Conservation (phyloP, 179 eudicot genomes). For the Beta macrorhiza region DNA sequence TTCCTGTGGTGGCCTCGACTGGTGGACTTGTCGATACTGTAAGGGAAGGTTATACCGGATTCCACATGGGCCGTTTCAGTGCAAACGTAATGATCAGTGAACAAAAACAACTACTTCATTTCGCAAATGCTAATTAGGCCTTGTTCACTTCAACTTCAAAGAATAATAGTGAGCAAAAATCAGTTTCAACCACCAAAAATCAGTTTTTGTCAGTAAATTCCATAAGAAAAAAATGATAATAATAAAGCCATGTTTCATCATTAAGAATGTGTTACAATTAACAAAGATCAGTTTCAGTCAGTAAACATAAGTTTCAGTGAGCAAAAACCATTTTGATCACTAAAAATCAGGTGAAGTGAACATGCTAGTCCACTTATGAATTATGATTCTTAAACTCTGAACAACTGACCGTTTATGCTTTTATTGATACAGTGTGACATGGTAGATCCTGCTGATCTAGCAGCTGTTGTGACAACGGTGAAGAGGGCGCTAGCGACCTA, state of each 20-base stretch:
- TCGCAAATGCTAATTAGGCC: neutral
- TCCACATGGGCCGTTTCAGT: conserved; percentile 87
- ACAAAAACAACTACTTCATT: neutral
- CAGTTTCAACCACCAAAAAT: no score
- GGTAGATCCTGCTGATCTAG: conserved; percentile 68
- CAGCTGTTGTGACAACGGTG: conserved; percentile 54
- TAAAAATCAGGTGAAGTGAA: no score
- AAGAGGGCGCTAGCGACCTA: conserved; percentile 53
- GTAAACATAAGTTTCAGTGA: no score
- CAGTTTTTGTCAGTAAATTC: no score
- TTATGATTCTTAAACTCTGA: neutral
- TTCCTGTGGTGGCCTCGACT: conserved; percentile 84
- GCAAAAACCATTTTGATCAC: no score
- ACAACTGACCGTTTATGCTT: neutral
- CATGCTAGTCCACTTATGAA: neutral
- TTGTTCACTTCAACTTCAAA: neutral
- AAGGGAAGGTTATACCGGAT: conserved; percentile 80
- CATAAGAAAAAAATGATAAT: no score
- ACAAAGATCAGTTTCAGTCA: no score
- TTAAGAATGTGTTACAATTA: no score
- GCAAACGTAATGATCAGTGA: conserved; percentile 46
- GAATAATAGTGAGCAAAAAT: no score
- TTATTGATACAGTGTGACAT: conserved; percentile 49
- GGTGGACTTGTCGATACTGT: conserved; percentile 95
- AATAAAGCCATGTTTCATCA: no score